Evolutionary conservation across 345 rosid genomes (phyloP).

Genomic region (Bruguiera sexangula): DNA sequence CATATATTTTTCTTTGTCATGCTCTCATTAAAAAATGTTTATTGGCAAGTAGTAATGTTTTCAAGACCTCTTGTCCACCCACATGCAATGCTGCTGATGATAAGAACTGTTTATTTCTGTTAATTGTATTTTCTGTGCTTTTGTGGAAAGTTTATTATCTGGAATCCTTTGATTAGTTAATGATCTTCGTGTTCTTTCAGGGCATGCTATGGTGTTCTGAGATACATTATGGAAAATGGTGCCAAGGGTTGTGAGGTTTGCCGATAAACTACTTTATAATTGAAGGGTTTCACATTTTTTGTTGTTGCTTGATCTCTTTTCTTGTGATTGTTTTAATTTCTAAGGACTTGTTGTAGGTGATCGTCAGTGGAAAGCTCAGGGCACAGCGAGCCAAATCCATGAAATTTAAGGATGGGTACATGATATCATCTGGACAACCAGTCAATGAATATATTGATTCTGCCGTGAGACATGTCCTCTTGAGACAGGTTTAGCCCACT

Average conservation of each 20-base stretch:
- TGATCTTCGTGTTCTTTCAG: constrained; percentile 21
- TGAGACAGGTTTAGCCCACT: constrained; percentile 63
- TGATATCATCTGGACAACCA: constrained; percentile 94
- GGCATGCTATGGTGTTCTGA: constrained; percentile 89
- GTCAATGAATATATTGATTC: constrained; percentile 84
- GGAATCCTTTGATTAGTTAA: too few species aligned
- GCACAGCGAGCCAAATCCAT: constrained; percentile 90
- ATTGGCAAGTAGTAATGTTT: too few species aligned
- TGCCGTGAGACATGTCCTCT: constrained; percentile 83
- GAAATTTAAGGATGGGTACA: constrained; percentile 96
- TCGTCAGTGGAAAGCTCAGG: constrained; percentile 87
- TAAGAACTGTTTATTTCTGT: background rate
- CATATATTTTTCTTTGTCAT: too few species aligned
- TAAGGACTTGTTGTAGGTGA: constrained; percentile 43
- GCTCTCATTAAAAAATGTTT: too few species aligned
- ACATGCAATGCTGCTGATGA: too few species aligned
- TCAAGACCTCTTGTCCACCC: too few species aligned
- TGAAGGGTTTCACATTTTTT: background rate
- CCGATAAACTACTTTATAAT: background rate
- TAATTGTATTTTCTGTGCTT: background rate
- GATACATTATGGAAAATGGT: constrained; percentile 83
- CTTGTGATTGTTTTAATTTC: background rate
- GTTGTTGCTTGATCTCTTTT: too few species aligned
- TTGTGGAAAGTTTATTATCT: background rate
- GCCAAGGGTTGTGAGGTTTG: constrained; percentile 88